Base-by-base conservation (phyloP, 2,329 filamentous ascomycete species). In the Penicillium vulpinum region DNA sequence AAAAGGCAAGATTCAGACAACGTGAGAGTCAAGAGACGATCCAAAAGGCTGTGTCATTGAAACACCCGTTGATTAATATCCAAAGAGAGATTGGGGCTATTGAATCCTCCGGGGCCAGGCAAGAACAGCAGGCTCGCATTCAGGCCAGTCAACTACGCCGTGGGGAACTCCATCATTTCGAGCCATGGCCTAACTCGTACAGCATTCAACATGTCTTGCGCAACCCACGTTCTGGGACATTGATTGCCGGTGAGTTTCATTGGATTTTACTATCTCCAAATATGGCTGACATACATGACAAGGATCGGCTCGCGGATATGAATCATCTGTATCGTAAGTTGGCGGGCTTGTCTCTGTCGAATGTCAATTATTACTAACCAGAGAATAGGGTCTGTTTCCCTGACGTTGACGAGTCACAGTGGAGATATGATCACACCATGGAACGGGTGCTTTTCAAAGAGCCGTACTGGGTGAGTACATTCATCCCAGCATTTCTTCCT, bases 161-260 rank as follows among this genome's bases (percentile, higher is more conserved):
- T 36, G 68, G 63, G 13, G 64, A 64, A 35, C 57, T 77, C 5
- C 67, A 73, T 54, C 63, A 69, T 35, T 67, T 75, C 36, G 63
- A 72, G 38, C 66, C 65, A 11, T 68, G 66, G 58, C 61, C 64
- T 6, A 57, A 56, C 28, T 59, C 66, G 4, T 70, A 67, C 49
- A 64, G 64, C 1, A 68, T 76, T 44, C 64, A 60, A 16, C 65
- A 72, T 58, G 65, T 76, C 40, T 49, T 70, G 44, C 69, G 74
- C 13, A 71, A 75, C 54, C 69, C 69, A 18, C 56, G 63, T 40
- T 72, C 72, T 24, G 75, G 75, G 36, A 66, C 67, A 44, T 54
- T 77, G 46, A 65, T 77, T 62, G 67, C 71, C 35, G 70, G 75
- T 76, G 64, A 59, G 71, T 69, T 26, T 22, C 18, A 51, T 18